Base-by-base conservation (phyloP, 2,329 filamentous ascomycete genomes). In the Pestalotiopsis sp. region DNA sequence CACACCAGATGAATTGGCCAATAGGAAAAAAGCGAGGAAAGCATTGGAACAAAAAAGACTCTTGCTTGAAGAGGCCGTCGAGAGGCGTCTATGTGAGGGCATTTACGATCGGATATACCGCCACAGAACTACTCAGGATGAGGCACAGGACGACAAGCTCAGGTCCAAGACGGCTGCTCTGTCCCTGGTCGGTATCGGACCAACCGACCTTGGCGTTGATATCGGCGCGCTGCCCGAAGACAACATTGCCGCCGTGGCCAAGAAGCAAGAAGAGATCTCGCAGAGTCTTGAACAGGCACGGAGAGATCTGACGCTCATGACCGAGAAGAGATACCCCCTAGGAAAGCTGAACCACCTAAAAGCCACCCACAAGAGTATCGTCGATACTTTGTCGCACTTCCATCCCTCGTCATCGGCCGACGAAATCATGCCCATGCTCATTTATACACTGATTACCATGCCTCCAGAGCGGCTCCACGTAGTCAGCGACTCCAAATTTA, bases 391-490 rank as follows among this genome's bases (percentile, higher is more conserved):
- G 63, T 86, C 89, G 4, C 85, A 89, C 73, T 90, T 91, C 69
- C 89, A 90, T 70, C 89, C 88, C 20, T 90, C 95, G 0, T 97
- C 96, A 0, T 98, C 96, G 1, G 96, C 96, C 2, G 96, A 99
- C 77, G 96, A 98, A 81, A 97, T 99, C 67, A 90, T 99, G 79
- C 96, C 96, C 0, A 97, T 97, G 80, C 87, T 99, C 71, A 99
- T 99, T 70, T 99, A 97, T 82, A 93, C 94, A 0, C 87, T 99
- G 70, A 97, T 99, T 77, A 98, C 94, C 2, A 91, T 95, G 59
- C 92, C 94, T 0, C 92, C 95, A 0, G 93, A 96, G 79, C 89
- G 91, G 41, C 91, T 98, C 62, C 93, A 95, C 78, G 92, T 95
- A 67, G 94, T 97, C 76, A 98, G 95, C 83, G 97, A 99, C 78